Conservation (phyloP, 164 flowering plant genomes). For the Aristolochia californica region DNA sequence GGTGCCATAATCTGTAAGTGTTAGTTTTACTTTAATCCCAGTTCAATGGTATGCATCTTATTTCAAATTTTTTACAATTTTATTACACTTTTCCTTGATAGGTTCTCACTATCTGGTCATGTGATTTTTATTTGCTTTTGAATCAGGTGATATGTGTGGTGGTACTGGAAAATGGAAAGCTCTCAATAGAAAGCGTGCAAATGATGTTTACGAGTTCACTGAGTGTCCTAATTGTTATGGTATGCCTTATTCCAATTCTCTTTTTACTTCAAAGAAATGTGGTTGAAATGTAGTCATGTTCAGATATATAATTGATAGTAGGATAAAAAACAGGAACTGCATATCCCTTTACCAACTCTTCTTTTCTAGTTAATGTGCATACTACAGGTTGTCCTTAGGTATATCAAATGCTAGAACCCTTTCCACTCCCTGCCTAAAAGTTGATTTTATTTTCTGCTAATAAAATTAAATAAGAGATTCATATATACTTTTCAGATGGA, state of each 20-base stretch:
- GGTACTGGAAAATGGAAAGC: conserved; percentile 99
- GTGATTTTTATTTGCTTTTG: conserved; percentile 25
- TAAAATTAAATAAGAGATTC: too few relatives aligned
- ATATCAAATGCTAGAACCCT: too few relatives aligned
- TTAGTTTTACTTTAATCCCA: background rate
- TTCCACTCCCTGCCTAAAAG: too few relatives aligned
- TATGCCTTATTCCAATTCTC: conserved; percentile 17
- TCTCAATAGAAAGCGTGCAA: conserved; percentile 88
- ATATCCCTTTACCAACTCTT: background rate
- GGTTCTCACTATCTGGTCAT: conserved; percentile 8
- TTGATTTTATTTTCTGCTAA: too few relatives aligned
- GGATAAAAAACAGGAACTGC: background rate
- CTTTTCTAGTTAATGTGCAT: too few relatives aligned
- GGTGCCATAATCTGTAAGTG: conserved; percentile 89
- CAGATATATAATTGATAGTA: background rate
- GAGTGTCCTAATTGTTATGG: conserved; percentile 99
- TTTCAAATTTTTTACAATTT: too few relatives aligned
- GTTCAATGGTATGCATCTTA: too few relatives aligned
- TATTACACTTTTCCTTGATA: too few relatives aligned
- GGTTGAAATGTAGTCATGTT: background rate
- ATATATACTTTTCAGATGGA: too few relatives aligned
- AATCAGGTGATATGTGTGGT: conserved; percentile 99
- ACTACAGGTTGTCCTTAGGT: too few relatives aligned
- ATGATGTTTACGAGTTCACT: conserved; percentile 86
- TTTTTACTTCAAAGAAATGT: background rate